Evolutionary conservation across 495 filamentous ascomycete species (phyloP).

Genomic region (Usnea hakonensis): DNA sequence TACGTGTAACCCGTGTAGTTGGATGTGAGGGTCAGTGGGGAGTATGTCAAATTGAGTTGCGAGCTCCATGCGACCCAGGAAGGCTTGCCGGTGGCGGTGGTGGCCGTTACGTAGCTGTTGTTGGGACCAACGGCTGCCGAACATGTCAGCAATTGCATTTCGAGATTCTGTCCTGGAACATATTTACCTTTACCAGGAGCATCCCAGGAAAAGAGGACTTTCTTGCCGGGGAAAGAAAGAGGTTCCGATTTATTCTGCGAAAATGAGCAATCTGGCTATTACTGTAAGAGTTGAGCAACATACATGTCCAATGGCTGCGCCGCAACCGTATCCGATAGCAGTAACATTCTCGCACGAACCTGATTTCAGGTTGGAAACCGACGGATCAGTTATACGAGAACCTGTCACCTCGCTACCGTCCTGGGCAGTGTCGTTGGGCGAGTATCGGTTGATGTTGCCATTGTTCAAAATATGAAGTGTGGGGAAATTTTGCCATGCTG

Average conservation of each 20-base stretch:
- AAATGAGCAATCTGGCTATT: not conserved
- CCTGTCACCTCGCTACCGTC: slow-evolving; percentile 48
- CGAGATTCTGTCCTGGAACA: no score
- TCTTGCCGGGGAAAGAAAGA: slow-evolving; percentile 67
- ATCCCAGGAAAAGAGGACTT: slow-evolving; percentile 68
- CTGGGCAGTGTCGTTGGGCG: slow-evolving; percentile 41
- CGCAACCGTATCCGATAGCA: slow-evolving; percentile 47
- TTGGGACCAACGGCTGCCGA: slow-evolving; percentile 60
- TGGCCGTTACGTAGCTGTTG: slow-evolving; percentile 66
- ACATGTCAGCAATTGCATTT: not conserved
- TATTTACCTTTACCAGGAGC: slow-evolving; percentile 44
- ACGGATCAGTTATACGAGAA: slow-evolving; percentile 34
- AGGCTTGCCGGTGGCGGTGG: slow-evolving; percentile 49
- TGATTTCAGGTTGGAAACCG: slow-evolving; percentile 33
- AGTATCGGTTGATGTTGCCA: slow-evolving; percentile 58
- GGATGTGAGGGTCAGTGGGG: slow-evolving; percentile 50
- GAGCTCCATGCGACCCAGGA: slow-evolving; percentile 67
- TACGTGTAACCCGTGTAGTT: slow-evolving; percentile 54
- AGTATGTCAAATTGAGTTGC: slow-evolving; percentile 84
- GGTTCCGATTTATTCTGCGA: slow-evolving; percentile 50
- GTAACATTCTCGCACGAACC: slow-evolving; percentile 44
- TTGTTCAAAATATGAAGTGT: slow-evolving; percentile 66
- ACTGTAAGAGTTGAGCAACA: not conserved
- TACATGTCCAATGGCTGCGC: slow-evolving; percentile 50
- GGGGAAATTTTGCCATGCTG: slow-evolving; percentile 83